Conservation (phyloP, 257 asterid species). For the Nicotiana undulata region DNA sequence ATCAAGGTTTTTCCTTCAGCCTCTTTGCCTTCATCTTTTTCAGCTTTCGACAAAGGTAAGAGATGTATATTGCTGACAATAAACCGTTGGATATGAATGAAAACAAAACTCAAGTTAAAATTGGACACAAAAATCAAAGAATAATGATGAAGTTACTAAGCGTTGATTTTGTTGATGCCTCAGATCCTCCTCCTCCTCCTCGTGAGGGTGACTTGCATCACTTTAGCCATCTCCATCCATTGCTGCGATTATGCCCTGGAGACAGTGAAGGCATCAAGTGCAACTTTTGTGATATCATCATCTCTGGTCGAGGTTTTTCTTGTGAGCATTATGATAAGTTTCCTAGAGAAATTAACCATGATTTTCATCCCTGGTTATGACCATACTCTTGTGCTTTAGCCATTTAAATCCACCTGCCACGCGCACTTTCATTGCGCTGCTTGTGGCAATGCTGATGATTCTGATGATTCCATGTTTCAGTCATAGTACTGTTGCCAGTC, state of each 20-base stretch:
- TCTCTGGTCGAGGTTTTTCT: neutral
- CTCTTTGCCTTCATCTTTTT: too few relatives aligned
- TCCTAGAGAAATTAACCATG: neutral
- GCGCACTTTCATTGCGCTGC: neutral
- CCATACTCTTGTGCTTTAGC: neutral
- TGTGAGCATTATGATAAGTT: neutral
- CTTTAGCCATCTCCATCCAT: neutral
- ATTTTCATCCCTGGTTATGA: neutral
- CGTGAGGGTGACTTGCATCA: neutral
- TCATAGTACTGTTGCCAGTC: neutral
- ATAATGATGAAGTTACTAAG: neutral
- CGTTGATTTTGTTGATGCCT: neutral
- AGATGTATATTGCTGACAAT: too few relatives aligned
- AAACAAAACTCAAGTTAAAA: too few relatives aligned
- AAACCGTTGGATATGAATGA: too few relatives aligned
- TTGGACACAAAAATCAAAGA: too few relatives aligned
- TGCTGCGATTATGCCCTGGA: neutral
- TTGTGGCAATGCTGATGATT: neutral
- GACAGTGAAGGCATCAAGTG: neutral
- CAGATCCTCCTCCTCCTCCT: neutral
- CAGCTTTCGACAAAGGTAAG: too few relatives aligned
- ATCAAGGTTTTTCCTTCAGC: too few relatives aligned
- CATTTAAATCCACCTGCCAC: neutral
- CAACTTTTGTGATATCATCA: neutral
- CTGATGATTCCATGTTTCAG: neutral